Conservation (phyloP, 2,329 filamentous ascomycete genomes). For the Penicillium frequentans region DNA sequence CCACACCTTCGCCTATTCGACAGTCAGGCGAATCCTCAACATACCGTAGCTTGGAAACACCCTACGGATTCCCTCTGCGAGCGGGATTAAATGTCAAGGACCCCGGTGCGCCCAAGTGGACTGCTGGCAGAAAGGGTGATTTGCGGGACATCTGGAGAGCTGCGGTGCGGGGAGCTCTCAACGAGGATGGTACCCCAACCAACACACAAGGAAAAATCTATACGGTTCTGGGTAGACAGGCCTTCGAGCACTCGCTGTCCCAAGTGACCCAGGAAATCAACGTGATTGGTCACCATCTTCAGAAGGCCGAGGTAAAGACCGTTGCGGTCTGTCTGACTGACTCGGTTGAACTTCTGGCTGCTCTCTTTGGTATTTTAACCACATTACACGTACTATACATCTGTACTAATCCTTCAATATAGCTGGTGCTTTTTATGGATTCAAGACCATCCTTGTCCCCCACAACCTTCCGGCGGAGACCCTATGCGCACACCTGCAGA, state of each 20-base stretch:
- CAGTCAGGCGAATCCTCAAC: conserved; percentile 81
- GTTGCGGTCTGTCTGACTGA: conserved; percentile 92
- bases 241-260: conserved; percentile 69
- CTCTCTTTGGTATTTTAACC: conserved; percentile 64
- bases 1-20: conserved; percentile 73
- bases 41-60: conserved; percentile 80
- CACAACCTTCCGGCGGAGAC: conserved; percentile 72
- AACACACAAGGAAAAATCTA: conserved; percentile 69
- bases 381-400: not conserved
- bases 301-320: conserved; percentile 66
- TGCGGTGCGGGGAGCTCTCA: conserved; percentile 63
- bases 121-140: conserved; percentile 80
- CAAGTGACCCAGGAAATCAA: conserved; percentile 84
- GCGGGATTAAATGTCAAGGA: conserved; percentile 80
- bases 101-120: conserved; percentile 76
- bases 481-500: conserved; percentile 70
- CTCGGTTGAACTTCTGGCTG: conserved; percentile 80
- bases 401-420: conserved; percentile 13
- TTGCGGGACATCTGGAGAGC: conserved; percentile 86
- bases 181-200: conserved; percentile 61
- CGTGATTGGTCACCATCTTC: conserved; percentile 75
- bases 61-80: conserved; percentile 79
- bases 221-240: conserved; percentile 74
- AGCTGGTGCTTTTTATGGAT: conserved; percentile 85
- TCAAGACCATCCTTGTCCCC: conserved; percentile 81